Conservation (phyloP, 306 rosid genomes). For the Myrica gale region DNA sequence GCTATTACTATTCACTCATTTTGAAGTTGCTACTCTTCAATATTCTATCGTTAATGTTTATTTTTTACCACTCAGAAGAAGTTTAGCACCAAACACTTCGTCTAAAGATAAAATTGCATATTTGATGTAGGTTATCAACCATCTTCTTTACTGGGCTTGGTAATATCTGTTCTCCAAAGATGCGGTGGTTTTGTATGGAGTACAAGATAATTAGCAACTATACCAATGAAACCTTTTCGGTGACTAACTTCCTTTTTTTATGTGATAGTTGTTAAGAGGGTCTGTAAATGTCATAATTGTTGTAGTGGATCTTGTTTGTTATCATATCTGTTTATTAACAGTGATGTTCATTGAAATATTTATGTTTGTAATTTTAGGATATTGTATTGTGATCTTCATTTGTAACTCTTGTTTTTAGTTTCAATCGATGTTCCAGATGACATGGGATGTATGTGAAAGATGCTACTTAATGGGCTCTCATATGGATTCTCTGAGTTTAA, state of each 20-base stretch:
- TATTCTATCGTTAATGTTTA: too few relatives aligned
- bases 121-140: not conserved
- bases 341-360: not conserved
- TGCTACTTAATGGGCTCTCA: conserved; percentile 21
- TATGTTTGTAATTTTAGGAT: not conserved
- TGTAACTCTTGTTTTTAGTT: conserved; percentile 4
- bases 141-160: too few relatives aligned
- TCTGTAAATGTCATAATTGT: not conserved
- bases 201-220: not conserved
- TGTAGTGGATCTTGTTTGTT: not conserved
- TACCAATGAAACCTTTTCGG: too few relatives aligned
- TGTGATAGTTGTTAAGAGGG: too few relatives aligned
- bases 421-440: not conserved
- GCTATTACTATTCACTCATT: not conserved
- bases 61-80: not conserved
- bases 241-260: too few relatives aligned
- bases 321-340: not conserved
- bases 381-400: conserved; percentile 8
- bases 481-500: conserved; percentile 17
- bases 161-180: too few relatives aligned
- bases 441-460: conserved; percentile 1
- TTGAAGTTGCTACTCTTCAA: not conserved
- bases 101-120: too few relatives aligned
- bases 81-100: not conserved
- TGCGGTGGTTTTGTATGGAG: too few relatives aligned